Evolutionary conservation across 2,329 filamentous ascomycete genomes (phyloP), one percentile per base, ranked within the genome.

Genomic region (Exophiala dermatitidis): DNA sequence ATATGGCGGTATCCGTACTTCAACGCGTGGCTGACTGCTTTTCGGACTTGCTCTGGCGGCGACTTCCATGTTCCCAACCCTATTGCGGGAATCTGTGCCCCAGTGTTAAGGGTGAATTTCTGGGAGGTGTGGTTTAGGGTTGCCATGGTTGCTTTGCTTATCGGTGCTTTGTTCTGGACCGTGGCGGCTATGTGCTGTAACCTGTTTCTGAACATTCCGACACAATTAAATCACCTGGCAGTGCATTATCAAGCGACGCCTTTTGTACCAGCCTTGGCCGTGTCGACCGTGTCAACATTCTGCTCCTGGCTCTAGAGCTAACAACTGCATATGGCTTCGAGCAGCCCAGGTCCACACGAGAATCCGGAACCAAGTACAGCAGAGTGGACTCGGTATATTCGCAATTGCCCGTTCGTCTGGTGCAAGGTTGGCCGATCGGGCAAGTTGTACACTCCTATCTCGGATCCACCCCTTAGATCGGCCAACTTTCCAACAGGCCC

Each of bases 1-100:
- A 80, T 67, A 65, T 79, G 77, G 52, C 77, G 69, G 66, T 79
- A 79, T 38, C 77, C 77, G 46, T 66, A 68, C 50, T 71, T 64
- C 38, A 80, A 69, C 9, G 77, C 77, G 65, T 75, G 74, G 6
- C 67, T 67, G 56, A 76, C 74, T 31, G 75, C 75, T 34, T 53
- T 52, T 10, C 57, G 52, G 37, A 56, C 57, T 55, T 56, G 48
- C 36, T 50, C 45, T 43, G 53, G 61, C 28, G 54, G 50, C 32
- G 48, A 56, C 37, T 65, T 63, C 64, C 64, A 65, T 19, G 63
- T 66, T 19, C 64, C 64, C 34, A 67, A 63, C 10, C 64, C 65
- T 37, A 67, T 56, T 29, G 62, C 64, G 6, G 65, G 65, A 29
- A 66, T 64, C 41, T 62, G 57, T 6, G 62, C 62, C 29, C 64